Base-by-base conservation (phyloP, 768 basidiomycete genomes). In the Coprinopsis strossmayeri region DNA sequence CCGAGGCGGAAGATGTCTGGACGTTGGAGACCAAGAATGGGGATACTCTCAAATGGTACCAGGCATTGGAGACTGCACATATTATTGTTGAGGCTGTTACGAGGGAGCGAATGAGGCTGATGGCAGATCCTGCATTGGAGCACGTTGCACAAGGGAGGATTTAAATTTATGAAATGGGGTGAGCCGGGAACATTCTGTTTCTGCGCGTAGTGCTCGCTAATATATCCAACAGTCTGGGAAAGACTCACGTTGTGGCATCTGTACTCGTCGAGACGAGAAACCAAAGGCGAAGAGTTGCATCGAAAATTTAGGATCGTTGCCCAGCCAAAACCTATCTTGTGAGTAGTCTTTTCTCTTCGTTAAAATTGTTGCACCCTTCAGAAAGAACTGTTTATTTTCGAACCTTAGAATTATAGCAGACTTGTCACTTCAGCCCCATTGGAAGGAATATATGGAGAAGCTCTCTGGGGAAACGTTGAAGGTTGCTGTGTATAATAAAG, bases 151-250 rank as follows among this genome's bases (percentile, higher is more conserved):
- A 49, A 23, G 48, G 48, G 5, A 49, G 26, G 48, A 41, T 40
- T 15, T 26, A 41, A 17, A 9, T 10, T 26, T 49, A 49, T 18
- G 3, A 40, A 13, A 49, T 49, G 48, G 48, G 48, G 48, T 49
- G 40, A 42, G 48, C 42, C 3, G n/a, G n/a, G n/a, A n/a, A n/a
- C 3, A 10, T 11, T 21, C 17, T 10, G 5, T 12, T 12, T 24
- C 23, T 17, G 38, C 4, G 45, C 15, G 21, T 5, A 23, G 18
- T 25, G 21, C 23, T 30, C 23, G 15, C 13, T n/a, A n/a, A n/a
- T n/a, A n/a, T n/a, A n/a, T n/a, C n/a, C 9, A 20, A 26, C 3
- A 49, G 48, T 15, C 17, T 34, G 25, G 48, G 48, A 10, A 49
- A 49, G 39, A 49, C 48, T 2, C 48, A 49, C 25, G 38, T 49